Evolutionary conservation across 768 basidiomycete genomes (phyloP).

Genomic region (Leccinellum albellum): DNA sequence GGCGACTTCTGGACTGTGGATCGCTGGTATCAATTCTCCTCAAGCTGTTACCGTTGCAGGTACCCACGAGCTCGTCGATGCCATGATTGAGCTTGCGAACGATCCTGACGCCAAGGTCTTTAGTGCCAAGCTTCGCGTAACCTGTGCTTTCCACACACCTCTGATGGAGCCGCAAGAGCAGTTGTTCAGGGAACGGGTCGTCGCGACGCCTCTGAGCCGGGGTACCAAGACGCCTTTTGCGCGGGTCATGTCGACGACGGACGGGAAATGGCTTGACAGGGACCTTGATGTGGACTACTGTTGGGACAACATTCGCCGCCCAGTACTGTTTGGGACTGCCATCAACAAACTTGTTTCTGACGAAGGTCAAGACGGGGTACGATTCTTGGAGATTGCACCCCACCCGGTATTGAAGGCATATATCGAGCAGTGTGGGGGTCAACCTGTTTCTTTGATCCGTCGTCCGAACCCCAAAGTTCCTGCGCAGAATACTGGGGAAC

Average conservation of each 20-base stretch:
- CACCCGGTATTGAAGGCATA: constrained; percentile 35
- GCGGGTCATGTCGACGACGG: constrained; percentile 35
- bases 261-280: constrained; percentile 32
- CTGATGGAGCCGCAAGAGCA: constrained; percentile 34
- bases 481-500: constrained; percentile 31
- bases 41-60: constrained; percentile 35
- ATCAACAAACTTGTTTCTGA: constrained; percentile 31
- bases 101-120: constrained; percentile 29
- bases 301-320: constrained; percentile 36
- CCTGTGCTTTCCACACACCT: constrained; percentile 34
- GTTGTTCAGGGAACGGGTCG: constrained; percentile 26
- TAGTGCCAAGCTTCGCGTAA: constrained; percentile 27
- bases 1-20: constrained; percentile 29
- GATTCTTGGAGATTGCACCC: constrained; percentile 32
- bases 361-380: constrained; percentile 25
- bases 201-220: constrained; percentile 13
- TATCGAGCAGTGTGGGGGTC: constrained; percentile 33
- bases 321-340: constrained; percentile 33
- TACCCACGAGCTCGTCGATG: constrained; percentile 29
- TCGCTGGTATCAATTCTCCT: constrained; percentile 37
- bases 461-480: constrained; percentile 32
- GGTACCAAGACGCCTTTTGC: constrained; percentile 20
- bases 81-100: constrained; percentile 23
- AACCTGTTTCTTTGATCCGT: constrained; percentile 26
- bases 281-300: constrained; percentile 29